Evolutionary conservation across 805 yeast genomes (phyloP).

Genomic region (Millerago galiae): DNA sequence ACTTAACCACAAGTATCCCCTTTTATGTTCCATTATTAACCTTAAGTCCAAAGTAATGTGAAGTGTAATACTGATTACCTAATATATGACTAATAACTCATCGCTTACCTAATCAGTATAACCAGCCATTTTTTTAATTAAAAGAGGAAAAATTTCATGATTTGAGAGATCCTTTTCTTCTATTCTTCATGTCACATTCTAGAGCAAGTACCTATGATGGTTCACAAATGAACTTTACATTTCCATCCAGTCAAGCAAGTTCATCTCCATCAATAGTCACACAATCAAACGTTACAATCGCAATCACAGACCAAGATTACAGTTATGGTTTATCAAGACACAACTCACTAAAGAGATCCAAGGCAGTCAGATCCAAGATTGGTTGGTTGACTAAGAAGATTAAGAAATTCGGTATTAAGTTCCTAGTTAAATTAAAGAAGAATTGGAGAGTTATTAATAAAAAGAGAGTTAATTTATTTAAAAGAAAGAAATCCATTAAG

Average conservation of each 20-base stretch:
- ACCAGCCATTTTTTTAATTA: neutral
- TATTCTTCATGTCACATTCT: conserved; percentile 22
- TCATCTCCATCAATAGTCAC: conserved; percentile 1
- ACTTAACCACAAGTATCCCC: too few species aligned
- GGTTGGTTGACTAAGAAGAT: conserved; percentile 29
- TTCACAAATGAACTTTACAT: conserved; percentile 32
- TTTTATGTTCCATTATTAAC: too few species aligned
- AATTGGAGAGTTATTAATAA: conserved; percentile 26
- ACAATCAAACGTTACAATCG: neutral
- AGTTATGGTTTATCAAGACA: neutral
- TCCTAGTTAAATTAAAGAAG: conserved; percentile 17
- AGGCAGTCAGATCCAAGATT: conserved; percentile 32
- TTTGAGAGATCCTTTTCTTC: neutral
- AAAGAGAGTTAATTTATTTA: conserved; percentile 3
- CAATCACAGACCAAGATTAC: neutral
- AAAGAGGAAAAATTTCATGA: neutral
- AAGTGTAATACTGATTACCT: too few species aligned
- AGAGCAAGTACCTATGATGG: conserved; percentile 33
- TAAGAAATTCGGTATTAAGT: conserved; percentile 20
- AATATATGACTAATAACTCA: neutral
- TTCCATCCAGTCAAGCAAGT: conserved; percentile 21
- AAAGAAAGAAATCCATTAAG: neutral
- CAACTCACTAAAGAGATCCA: conserved; percentile 26
- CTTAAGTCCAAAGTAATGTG: too few species aligned
- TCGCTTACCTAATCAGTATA: neutral